Base-by-base conservation (phyloP, 208 protist genomes). In the Histomonas meleagridis region DNA sequence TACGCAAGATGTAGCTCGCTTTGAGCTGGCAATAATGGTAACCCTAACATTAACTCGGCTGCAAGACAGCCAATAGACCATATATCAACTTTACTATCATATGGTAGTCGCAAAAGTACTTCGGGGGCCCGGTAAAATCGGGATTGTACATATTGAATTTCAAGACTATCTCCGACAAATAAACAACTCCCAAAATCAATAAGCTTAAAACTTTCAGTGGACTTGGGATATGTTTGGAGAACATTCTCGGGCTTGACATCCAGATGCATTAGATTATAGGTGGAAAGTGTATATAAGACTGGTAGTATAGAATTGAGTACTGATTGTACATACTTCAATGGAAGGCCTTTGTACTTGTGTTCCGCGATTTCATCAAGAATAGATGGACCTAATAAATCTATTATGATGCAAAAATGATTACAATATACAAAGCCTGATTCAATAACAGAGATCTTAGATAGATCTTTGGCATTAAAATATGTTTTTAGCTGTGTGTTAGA, bases 61-160 rank as follows among this genome's bases (percentile, higher is more conserved):
- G 95, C 49, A 26, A 95, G 91, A 78, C 93, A 95, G 16, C 93
- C 94, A 3, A 94, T 62, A 16, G 43, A 91, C 94, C 94, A 95
- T 35, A 95, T 94, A 79, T 95, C 94, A 38, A 95, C 95, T 2
- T 57, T 14, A n/a, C 10, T 32, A 38, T 43, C 28, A 70, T 95
- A 95, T 14, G 53, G 40, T 16, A 94, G 48, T 28, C 92, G 92
- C 0, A 95, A 49, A 16, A 95, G 60, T 35, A 95, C 94, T 91
- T 95, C 94, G 35, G 94, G 94, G 0, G 94, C 91, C 16, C 94
- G 62, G 91, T 95, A 95, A 90, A 93, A 94, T 26, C 94, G 40
- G 21, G 70, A 92, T 90, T 95, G 94, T 5, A 48, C 46, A 35
- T 86, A 86, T 55, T 12, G 51, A 48, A 51, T 86, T 49, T 86